phyloP scores from a whole-genome alignment of 441 rosid species.

The Sinapis alba region DNA sequence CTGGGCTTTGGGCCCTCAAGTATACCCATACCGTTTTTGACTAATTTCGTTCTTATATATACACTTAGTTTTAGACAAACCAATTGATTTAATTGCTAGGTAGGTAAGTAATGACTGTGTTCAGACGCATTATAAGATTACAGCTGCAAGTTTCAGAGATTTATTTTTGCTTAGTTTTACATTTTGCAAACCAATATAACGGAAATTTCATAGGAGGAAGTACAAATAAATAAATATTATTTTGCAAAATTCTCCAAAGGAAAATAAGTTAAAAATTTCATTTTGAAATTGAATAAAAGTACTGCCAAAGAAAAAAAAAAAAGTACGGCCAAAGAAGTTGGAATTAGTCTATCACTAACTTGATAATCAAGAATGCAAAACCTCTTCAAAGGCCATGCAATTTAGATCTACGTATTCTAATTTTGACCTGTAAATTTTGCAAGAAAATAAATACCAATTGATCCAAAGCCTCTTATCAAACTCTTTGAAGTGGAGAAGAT shows the following conservation, averaged over 20 bases:
- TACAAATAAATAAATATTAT: neutral
- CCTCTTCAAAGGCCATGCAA: slow-evolving; percentile 28
- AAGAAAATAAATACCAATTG: slow-evolving; percentile 13
- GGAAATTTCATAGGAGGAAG: neutral
- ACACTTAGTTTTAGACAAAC: neutral
- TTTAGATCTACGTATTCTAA: slow-evolving; percentile 27
- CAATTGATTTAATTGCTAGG: neutral
- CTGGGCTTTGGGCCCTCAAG: slow-evolving; percentile 1
- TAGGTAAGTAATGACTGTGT: neutral
- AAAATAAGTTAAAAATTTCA: slow-evolving; percentile 6
- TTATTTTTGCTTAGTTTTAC: neutral
- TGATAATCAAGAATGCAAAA: slow-evolving; percentile 22
- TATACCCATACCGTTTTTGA: neutral
- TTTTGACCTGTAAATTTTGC: slow-evolving; percentile 21
- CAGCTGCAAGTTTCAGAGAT: neutral
- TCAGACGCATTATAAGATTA: neutral
- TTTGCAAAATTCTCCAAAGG: neutral
- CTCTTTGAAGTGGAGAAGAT: slow-evolving; percentile 42
- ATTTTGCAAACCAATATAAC: neutral
- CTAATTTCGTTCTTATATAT: neutral
- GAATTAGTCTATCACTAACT: slow-evolving; percentile 14
- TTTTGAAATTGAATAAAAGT: slow-evolving; percentile 1
- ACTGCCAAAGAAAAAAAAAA: neutral
- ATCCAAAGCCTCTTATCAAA: slow-evolving; percentile 28
- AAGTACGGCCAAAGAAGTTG: slow-evolving; percentile 1